A percentile compares a stretch with the other conserved stretches of the same genome.
Evolutionary conservation across 192 early-diverging fungal genomes (phyloP).

Genomic region (Coemansia sp.): DNA sequence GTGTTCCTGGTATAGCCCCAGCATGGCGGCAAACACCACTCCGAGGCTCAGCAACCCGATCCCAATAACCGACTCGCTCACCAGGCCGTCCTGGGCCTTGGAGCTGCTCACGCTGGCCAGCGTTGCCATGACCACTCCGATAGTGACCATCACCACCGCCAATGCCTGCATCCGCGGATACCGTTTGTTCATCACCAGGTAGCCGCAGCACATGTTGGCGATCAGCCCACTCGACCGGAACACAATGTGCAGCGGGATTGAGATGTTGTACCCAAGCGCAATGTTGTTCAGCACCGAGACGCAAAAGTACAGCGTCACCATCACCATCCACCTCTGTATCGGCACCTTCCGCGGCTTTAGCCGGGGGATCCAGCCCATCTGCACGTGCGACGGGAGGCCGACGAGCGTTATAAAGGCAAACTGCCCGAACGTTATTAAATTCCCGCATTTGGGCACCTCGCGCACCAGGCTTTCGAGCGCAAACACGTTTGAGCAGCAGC

Average conservation of each 20-base stretch:
- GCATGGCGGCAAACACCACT: conserved; percentile 71
- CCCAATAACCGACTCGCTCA: conserved; percentile 61
- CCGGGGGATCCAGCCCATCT: conserved; percentile 47
- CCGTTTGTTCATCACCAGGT: conserved; percentile 61
- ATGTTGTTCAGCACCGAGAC: conserved; percentile 82
- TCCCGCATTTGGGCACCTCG: conserved; percentile 58
- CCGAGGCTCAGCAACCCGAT: conserved; percentile 67
- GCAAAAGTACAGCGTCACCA: conserved; percentile 76
- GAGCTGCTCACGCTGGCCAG: conserved; percentile 26
- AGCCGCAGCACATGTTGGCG: conserved; percentile 78
- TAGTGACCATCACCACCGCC: conserved; percentile 73
- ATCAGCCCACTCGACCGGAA: conserved; percentile 83
- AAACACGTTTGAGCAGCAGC: conserved; percentile 87
- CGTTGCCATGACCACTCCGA: conserved; percentile 74
- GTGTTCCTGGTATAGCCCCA: conserved; percentile 81
- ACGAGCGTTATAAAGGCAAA: conserved; percentile 75
- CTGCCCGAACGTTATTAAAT: conserved; percentile 81
- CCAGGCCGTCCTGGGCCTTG: not conserved
- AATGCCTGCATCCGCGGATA: conserved; percentile 52
- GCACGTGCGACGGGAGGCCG: conserved; percentile 60
- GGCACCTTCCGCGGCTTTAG: conserved; percentile 64
- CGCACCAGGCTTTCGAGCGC: conserved; percentile 75
- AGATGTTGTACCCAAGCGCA: conserved; percentile 74
- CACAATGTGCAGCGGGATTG: conserved; percentile 89
- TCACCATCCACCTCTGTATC: conserved; percentile 64